Evolutionary conservation across 2,329 filamentous ascomycete genomes (phyloP), one percentile per base, ranked within the genome.

Genomic region (Fusarium azukiicola): DNA sequence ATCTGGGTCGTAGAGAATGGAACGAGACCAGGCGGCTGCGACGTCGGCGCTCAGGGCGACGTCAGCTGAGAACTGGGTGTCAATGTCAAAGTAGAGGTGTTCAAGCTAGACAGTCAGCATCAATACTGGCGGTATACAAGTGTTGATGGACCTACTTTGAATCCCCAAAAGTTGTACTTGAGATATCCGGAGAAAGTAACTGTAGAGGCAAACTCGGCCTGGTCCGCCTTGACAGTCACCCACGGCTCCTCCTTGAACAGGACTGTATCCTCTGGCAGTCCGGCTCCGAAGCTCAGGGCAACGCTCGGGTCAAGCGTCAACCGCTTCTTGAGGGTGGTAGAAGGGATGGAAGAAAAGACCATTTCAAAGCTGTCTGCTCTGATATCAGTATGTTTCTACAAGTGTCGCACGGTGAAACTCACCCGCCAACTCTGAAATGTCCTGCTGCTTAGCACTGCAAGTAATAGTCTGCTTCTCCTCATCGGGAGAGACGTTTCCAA

Each of bases 131-230:
- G 27, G 27, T 36, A 8, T 13, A n/a, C 32, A 50, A 12, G 9
- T 88, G 79, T 52, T 36, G 27, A 47, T 12, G 32, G 16, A 70
- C 68, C 80, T 52, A 82, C 81, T n/a, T 75, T 74, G 63, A 84
- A 71, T 32, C 47, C 17, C 69, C 56, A 80, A 75, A 89, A 86
- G 75, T 86, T 86, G 81, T 88, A 90, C 66, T 84, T 83, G n/a
- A 90, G 83, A 73, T 87, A 86, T 46, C 88, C 89, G 2, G 88
- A 89, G 58, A 90, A 86, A 19, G 86, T 87, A 50, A 88, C 82
- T 23, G 83, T 83, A 36, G 86, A 83, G 23, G 82, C 83, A 69
- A 90, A 58, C 23, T 79, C 73, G 46, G 75, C 77, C 10, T 72
- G 67, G 44, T 79, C 74, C 3, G 77, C 77, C 32, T 54, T 69